Evolutionary conservation across 495 filamentous ascomycete genomes (phyloP), one percentile per base, ranked within the genome.

Genomic region (Tetracladium marchalianum): DNA sequence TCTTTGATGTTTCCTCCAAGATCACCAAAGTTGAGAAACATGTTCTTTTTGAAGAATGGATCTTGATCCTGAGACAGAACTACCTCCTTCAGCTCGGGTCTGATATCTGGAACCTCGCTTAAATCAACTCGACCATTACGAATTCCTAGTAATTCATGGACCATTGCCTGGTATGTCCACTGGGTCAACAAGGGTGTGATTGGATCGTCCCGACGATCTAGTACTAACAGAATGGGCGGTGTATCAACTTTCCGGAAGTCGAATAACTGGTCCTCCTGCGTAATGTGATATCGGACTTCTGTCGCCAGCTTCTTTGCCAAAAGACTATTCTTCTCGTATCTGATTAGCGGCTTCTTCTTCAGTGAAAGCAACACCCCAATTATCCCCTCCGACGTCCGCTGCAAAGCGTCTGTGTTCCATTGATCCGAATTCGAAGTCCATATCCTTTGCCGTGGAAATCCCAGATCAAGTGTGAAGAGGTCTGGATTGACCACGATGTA

Each of bases 111-210:
- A 0, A 95, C 84, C 43, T 86, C 78, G 49, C 79, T 81, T 36
- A 98, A 70, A 56, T 94, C 84, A 4, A 97, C 90, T 16, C 88
- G 76, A 15, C 92, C 92, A 62, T 95, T 95, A 48, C 86, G 73
- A 45, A 98, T 95, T 11, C 92, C 93, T 31, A 97, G 73, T 18
- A 96, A 66, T 52, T 97, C 92, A 59, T 98, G 92, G 1, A 97
- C 93, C 92, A 97, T 97, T 8, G 93, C 93, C 62, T 97, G 92
- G 61, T 98, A 98, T 24, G 92, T 97, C 92, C 92, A 98, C 61
- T 98, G 92, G 9, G 86, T 93, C 38, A 98, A 74, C 19, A 98
- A 65, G 0, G 92, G 92, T n/a, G 92, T 98, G 35, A 96, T 82
- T 1, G 92, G 93, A 53, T 98, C 92, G 62, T 96, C 90, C 62